Base-by-base conservation (phyloP, 2,329 filamentous ascomycete species). In the Aspergillus calidoustus region DNA sequence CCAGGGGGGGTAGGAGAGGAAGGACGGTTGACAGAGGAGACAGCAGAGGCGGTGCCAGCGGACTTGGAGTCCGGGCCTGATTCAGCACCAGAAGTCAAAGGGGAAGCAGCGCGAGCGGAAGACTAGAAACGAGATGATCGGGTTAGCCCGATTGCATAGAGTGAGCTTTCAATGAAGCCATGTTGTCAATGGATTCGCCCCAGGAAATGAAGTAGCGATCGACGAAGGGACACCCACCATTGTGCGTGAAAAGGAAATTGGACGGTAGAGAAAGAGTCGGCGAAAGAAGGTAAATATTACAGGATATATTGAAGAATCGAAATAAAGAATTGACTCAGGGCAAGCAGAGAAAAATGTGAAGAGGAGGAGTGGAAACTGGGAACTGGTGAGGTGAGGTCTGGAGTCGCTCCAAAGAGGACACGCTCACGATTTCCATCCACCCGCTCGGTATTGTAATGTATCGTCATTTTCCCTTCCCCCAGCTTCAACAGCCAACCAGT, bases 1-100 rank as follows among this genome's bases (percentile, higher is more conserved):
- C 95, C 95, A 28, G 95, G 95, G 66, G 93, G 90, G 72, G 92
- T 89, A 64, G 94, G 93, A 54, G 94, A 97, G 31, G 91, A 90
- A 60, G 92, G 89, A 68, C 94, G 92, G 74, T 86, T 88, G 74
- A 89, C 86, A 75, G 86, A 88, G 63, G 88, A 85, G 79, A 91
- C 91, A 69, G 87, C 83, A 69, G 85, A 83, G 63, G 83, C 81
- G 43, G 66, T 73, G 57, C 72, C 74, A 63, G 71, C 64, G 44
- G 75, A 73, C 70, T 79, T 79, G 66, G 80, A 72, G 63, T 81
- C 78, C 48, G 78, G 72, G 59, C 78, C 79, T 47, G 79, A 81
- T 65, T 81, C 77, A 54, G 78, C 77, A 59, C 77, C 76, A 60
- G 78, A 80, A 70, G 77, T 78, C 70, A 79, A 71, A 69, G 77